Evolutionary conservation across 106 monocot species (phyloP).

Genomic region (Narthecium ossifragum): DNA sequence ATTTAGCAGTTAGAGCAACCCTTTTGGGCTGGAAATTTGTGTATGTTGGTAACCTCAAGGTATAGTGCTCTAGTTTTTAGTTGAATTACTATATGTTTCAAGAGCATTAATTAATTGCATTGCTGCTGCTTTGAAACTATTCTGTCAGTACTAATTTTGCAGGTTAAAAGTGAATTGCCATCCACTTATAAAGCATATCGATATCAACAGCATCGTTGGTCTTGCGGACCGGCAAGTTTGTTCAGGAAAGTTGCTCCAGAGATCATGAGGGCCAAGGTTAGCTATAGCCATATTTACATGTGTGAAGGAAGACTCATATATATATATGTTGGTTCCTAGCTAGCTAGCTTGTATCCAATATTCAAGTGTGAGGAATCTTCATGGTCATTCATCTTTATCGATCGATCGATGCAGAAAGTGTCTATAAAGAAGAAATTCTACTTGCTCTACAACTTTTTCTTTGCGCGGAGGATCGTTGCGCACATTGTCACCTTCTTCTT

Average conservation of each 20-base stretch:
- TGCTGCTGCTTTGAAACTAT: no score
- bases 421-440: constrained; percentile 57
- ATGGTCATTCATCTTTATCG: no score
- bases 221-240: constrained; percentile 33
- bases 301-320: neutral
- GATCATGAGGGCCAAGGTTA: constrained; percentile 20
- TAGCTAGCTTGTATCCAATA: no score
- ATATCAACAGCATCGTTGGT: constrained; percentile 31
- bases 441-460: constrained; percentile 73
- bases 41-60: constrained; percentile 23
- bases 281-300: neutral
- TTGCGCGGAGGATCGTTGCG: constrained; percentile 55
- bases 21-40: constrained; percentile 32
- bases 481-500: constrained; percentile 70
- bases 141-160: neutral
- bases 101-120: neutral
- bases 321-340: neutral
- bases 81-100: no score
- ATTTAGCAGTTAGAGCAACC: constrained; percentile 24
- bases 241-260: constrained; percentile 25
- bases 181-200: constrained; percentile 29
- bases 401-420: constrained; percentile 64
- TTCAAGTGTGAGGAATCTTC: no score
- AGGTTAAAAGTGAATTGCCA: constrained; percentile 29
- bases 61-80: no score